These are phyloP conservation scores for Hyphopichia wangnamkhiaoensis DNA, from an alignment of 1,139 yeast species.

Conservation along the genomic window DNA sequence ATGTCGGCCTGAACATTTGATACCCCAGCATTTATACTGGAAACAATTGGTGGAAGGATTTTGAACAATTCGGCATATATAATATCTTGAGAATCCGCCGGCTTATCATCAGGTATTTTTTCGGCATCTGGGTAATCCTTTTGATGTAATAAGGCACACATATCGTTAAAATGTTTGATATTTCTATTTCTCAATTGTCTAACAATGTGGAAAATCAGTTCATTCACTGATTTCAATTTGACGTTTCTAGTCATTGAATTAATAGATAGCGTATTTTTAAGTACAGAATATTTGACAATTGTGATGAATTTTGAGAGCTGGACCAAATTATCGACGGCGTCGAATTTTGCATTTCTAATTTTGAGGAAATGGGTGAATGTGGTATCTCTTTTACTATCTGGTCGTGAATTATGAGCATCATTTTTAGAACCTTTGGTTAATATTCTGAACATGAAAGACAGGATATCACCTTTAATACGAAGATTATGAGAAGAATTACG, in stretches of 20 bases:
- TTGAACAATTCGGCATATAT: conserved; percentile 28
- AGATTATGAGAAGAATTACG: conserved; percentile 33
- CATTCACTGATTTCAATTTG: conserved; percentile 38
- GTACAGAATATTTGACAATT: conserved; percentile 27
- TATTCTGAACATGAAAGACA: conserved; percentile 28
- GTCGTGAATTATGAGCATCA: not conserved
- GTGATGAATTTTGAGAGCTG: conserved; percentile 30
- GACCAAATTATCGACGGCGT: conserved; percentile 34
- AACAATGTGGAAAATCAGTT: conserved; percentile 38
- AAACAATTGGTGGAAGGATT: conserved; percentile 30
- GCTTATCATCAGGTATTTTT: not conserved
- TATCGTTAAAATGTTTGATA: conserved; percentile 26
- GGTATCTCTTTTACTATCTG: no score
- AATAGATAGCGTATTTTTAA: conserved; percentile 21
- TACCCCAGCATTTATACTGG: conserved; percentile 27
- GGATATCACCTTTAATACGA: conserved; percentile 23
- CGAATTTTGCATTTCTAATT: conserved; percentile 31
- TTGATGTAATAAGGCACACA: conserved; percentile 15
- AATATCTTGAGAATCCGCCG: not conserved
- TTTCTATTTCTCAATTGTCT: conserved; percentile 34
- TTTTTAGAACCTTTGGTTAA: conserved; percentile 31
- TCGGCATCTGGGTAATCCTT: not conserved
- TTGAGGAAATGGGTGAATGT: conserved; percentile 26
- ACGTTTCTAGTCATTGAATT: conserved; percentile 28
- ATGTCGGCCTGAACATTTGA: conserved; percentile 34